These are phyloP conservation scores for Apiotrichum laibachii DNA, from an alignment of 1,284 basidiomycete genomes.

Conservation along the genomic window DNA sequence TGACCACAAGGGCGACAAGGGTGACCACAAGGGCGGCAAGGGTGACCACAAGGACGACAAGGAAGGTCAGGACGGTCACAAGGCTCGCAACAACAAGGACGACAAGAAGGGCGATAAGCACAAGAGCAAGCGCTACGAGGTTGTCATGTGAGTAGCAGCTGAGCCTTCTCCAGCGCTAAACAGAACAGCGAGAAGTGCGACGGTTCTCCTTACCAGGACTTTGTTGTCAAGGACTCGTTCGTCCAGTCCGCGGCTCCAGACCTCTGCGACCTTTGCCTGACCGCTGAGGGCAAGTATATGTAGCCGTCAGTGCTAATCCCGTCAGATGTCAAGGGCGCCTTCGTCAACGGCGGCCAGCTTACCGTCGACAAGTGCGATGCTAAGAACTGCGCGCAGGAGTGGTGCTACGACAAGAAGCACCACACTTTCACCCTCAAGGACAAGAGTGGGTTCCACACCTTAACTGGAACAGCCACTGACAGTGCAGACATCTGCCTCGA, in stretches of 20 bases:
- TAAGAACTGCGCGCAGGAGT: background rate
- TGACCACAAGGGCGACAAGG: background rate
- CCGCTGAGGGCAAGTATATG: background rate
- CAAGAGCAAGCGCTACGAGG: background rate
- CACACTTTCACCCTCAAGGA: background rate
- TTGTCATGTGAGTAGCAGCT: background rate
- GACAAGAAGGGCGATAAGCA: too few species aligned
- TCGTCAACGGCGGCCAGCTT: background rate
- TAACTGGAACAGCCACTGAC: background rate
- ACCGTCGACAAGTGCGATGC: background rate
- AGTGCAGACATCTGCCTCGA: conserved; percentile 1
- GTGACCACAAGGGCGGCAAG: background rate
- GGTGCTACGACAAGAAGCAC: background rate
- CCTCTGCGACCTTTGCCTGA: background rate
- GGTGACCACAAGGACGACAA: background rate
- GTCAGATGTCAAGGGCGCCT: background rate
- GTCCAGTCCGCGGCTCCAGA: background rate
- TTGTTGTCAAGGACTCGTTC: background rate
- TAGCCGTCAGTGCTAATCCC: background rate
- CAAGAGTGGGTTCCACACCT: too few species aligned
- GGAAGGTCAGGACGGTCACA: background rate
- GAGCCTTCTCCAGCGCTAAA: too few species aligned
- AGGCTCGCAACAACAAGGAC: too few species aligned
- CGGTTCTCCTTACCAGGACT: background rate
- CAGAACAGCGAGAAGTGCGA: background rate